These are phyloP conservation scores for Blastobotrys malaysiensis DNA, from an alignment of 1,139 yeast genomes.

Conservation along the genomic window DNA sequence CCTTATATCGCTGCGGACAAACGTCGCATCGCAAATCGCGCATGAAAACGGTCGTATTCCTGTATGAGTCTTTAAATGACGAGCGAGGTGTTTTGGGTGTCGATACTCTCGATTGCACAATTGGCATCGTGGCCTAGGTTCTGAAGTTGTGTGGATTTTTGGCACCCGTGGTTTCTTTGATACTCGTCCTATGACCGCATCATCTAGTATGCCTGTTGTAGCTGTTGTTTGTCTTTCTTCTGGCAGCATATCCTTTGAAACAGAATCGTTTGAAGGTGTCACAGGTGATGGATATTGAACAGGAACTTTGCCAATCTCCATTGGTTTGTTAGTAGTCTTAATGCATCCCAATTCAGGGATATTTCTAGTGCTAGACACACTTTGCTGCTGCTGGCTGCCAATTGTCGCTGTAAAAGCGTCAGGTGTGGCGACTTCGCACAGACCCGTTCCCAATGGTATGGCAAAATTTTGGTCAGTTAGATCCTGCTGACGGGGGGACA, in stretches of 20 bases:
- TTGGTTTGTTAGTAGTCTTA: neutral
- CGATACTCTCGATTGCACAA: conserved; percentile 1
- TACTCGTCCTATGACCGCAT: too few species aligned
- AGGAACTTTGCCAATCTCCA: neutral
- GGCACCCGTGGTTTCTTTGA: neutral
- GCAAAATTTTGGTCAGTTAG: neutral
- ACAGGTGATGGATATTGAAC: neutral
- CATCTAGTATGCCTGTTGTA: too few species aligned
- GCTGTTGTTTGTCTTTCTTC: too few species aligned
- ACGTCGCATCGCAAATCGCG: conserved; percentile 3
- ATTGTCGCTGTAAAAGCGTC: neutral
- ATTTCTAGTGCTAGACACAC: neutral
- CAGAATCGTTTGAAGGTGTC: neutral
- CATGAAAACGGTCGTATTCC: conserved; percentile 7
- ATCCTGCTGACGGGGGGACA: neutral
- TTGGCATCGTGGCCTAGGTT: neutral
- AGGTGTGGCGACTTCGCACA: neutral
- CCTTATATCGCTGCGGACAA: conserved; percentile 9
- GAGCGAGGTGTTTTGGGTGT: conserved; percentile 7
- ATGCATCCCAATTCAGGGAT: neutral
- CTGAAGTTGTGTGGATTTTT: neutral
- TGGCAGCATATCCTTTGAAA: too few species aligned
- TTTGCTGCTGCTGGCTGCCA: neutral
- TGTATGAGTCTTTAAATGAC: conserved; percentile 9
- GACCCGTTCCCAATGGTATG: too few species aligned